Conservation (phyloP, 2,329 filamentous ascomycete genomes). For the Phyllosticta capitalensis region DNA sequence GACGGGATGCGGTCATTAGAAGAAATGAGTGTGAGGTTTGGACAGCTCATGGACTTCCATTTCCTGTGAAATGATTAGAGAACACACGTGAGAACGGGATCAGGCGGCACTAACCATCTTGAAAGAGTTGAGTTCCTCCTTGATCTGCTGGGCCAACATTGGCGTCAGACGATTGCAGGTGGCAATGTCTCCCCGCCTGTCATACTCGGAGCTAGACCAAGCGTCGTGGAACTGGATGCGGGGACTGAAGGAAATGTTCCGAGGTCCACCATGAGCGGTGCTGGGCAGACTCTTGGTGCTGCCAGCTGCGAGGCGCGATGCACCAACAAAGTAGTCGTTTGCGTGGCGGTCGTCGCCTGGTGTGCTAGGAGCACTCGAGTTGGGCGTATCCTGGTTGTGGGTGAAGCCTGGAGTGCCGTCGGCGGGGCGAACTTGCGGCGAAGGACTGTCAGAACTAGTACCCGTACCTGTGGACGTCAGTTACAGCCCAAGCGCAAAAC, state of each 20-base stretch:
- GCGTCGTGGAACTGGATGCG: constrained; percentile 93
- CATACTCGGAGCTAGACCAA: constrained; percentile 92
- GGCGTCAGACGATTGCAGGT: constrained; percentile 97
- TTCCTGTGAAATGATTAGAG: constrained; percentile 57
- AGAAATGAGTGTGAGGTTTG: constrained; percentile 99
- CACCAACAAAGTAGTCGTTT: constrained; percentile 79
- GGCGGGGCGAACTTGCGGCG: constrained; percentile 55
- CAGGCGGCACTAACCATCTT: constrained; percentile 67
- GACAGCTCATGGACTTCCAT: constrained; percentile 99
- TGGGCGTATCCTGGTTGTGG: constrained; percentile 62
- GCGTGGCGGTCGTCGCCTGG: constrained; percentile 61
- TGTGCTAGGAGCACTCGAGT: constrained; percentile 78
- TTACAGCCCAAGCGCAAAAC: background rate
- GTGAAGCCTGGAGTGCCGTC: constrained; percentile 43
- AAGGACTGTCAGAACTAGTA: constrained; percentile 55
- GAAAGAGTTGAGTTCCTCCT: constrained; percentile 98
- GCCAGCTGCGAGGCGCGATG: constrained; percentile 56
- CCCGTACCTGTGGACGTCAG: constrained; percentile 35
- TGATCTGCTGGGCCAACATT: constrained; percentile 96
- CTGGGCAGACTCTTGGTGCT: constrained; percentile 73
- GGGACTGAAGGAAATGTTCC: constrained; percentile 70
- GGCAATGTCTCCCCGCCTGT: constrained; percentile 88
- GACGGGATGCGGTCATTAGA: constrained; percentile 54
- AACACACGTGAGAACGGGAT: background rate
- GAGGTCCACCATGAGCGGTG: constrained; percentile 60